Percentiles rank a stretch among this genome's conserved stretches.
These are phyloP conservation scores for Talaromyces sp. DNA, from an alignment of 2,329 filamentous ascomycete species.

Conservation along the genomic window DNA sequence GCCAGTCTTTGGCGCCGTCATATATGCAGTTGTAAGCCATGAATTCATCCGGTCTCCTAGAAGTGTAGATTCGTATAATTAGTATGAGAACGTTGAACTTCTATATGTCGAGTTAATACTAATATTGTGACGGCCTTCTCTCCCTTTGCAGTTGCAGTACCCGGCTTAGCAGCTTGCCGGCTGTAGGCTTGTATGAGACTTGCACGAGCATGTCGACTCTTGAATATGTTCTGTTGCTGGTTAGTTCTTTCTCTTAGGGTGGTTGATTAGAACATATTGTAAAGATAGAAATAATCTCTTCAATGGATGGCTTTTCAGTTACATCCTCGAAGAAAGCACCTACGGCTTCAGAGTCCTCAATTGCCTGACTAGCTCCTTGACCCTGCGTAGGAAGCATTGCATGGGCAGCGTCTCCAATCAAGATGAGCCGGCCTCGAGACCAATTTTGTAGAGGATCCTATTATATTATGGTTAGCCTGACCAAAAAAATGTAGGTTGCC, in stretches of 20 bases:
- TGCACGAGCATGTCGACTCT: neutral
- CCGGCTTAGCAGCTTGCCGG: neutral
- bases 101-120: too few species aligned
- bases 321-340: neutral
- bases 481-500: neutral
- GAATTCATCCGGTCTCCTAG: neutral
- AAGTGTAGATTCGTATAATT: too few species aligned
- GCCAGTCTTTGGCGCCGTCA: neutral
- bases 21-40: neutral
- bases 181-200: neutral
- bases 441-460: neutral
- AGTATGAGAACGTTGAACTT: too few species aligned
- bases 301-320: neutral
- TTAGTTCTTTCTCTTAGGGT: neutral
- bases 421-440: neutral
- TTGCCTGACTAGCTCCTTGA: neutral
- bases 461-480: neutral
- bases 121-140: neutral
- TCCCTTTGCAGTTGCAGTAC: neutral
- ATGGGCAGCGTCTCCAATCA: neutral
- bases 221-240: neutral
- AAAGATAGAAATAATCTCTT: neutral
- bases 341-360: neutral
- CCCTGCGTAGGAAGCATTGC: neutral
- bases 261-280: neutral